These are phyloP conservation scores for Stephanodiscus minutulus DNA, from an alignment of 108 stramenopile species.

Conservation along the genomic window DNA sequence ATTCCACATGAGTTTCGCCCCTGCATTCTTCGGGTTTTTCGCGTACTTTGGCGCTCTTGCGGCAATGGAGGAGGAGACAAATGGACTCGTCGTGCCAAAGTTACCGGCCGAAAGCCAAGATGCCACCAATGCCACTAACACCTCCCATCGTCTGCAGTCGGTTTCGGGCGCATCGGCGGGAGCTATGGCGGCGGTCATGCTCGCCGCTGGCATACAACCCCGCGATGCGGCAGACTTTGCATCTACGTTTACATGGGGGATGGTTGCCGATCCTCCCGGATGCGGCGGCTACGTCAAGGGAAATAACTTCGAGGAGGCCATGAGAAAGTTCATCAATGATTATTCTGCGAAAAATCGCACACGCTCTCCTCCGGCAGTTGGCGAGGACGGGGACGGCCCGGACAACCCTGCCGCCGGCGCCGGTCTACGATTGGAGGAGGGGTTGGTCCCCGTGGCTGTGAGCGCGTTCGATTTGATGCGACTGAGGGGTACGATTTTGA, in stretches of 20 bases:
- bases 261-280: conserved; percentile 70
- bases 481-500: conserved; percentile 54
- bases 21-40: conserved; percentile 85
- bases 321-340: conserved; percentile 41
- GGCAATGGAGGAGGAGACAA: conserved; percentile 60
- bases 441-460: conserved; percentile 72
- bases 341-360: not conserved
- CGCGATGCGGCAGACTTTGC: conserved; percentile 59
- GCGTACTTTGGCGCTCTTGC: conserved; percentile 77
- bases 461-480: conserved; percentile 66
- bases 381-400: conserved; percentile 14
- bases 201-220: conserved; percentile 69
- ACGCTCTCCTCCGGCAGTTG: conserved; percentile 15
- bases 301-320: conserved; percentile 65
- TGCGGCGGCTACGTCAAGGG: conserved; percentile 61
- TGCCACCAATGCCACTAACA: not conserved
- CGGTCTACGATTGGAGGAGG: conserved; percentile 56
- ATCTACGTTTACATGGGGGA: conserved; percentile 45
- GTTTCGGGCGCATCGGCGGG: conserved; percentile 82
- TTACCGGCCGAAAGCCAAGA: not conserved
- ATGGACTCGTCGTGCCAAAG: conserved; percentile 35
- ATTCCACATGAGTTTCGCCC: conserved; percentile 76
- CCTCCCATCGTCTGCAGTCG: conserved; percentile 33
- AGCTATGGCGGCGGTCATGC: conserved; percentile 82
- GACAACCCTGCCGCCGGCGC: not conserved